phyloP scores from a whole-genome alignment of 176 grass and related monocot species.

The Cenchrus fungigraminus region DNA sequence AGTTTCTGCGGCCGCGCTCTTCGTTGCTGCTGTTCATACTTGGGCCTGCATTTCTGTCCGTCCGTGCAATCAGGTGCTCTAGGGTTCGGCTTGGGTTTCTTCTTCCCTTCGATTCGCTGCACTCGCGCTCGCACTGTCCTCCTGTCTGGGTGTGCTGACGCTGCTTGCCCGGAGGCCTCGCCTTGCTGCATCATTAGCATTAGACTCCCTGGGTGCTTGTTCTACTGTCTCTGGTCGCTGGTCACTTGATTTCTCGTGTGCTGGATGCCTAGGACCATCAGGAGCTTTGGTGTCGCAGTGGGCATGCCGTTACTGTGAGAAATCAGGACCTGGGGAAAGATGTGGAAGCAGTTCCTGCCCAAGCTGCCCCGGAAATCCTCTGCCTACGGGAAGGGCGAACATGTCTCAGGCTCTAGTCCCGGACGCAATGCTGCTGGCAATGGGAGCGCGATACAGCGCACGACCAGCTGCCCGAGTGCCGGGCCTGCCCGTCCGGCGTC shows the following conservation, averaged over 20 bases:
- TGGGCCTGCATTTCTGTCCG: neutral
- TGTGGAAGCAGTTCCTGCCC: conserved; percentile 78
- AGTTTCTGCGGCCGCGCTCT: conserved; percentile 4
- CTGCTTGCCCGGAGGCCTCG: neutral
- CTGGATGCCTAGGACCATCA: neutral
- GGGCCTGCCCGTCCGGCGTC: conserved; percentile 47
- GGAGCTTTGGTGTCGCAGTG: conserved; percentile 2
- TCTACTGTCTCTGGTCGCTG: conserved; percentile 1
- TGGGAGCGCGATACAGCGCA: conserved; percentile 46
- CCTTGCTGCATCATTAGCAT: neutral
- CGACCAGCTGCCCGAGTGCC: conserved; percentile 46
- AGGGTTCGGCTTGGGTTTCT: neutral
- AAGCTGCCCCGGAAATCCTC: conserved; percentile 73
- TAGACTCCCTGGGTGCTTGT: neutral
- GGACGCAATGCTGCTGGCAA: conserved; percentile 17
- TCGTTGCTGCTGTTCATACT: neutral
- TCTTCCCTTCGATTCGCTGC: neutral
- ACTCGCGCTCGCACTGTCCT: neutral
- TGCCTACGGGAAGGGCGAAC: conserved; percentile 47
- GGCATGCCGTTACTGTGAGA: conserved; percentile 44
- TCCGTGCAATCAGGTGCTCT: conserved; percentile 7
- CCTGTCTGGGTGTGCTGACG: neutral
- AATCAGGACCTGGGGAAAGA: conserved; percentile 13
- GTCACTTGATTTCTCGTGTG: conserved; percentile 8
- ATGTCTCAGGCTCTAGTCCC: conserved; percentile 24